A percentile compares a stretch with the other conserved stretches of the same genome.
These are phyloP conservation scores for Intubia oerlemansii DNA, from an alignment of 2,329 filamentous ascomycete species.

Conservation along the genomic window DNA sequence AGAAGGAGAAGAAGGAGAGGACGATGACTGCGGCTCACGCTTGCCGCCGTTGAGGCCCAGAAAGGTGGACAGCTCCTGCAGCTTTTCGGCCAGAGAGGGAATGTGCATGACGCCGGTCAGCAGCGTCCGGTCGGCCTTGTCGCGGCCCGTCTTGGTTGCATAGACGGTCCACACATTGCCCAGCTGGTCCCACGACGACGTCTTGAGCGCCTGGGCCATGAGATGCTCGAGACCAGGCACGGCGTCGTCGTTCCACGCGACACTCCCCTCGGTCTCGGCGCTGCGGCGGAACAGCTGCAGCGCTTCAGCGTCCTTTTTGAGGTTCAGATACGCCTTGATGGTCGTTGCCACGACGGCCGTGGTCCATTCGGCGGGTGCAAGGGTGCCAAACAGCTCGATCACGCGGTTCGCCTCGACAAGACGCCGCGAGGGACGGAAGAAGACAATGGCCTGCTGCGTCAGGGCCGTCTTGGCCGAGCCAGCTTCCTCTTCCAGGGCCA, in stretches of 20 bases:
- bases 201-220: conserved; percentile 18
- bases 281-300: conserved; percentile 19
- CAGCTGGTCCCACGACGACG: conserved; percentile 15
- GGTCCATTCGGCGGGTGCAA: conserved; percentile 18
- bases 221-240: conserved; percentile 21
- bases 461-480: conserved; percentile 12
- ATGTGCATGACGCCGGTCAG: conserved; percentile 15
- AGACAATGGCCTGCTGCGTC: conserved; percentile 15
- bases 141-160: conserved; percentile 1
- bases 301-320: conserved; percentile 18
- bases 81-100: not conserved
- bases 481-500: too few species aligned
- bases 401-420: conserved; percentile 23
- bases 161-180: conserved; percentile 18
- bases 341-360: conserved; percentile 18
- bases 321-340: conserved; percentile 19
- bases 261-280: conserved; percentile 2
- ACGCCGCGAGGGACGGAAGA: conserved; percentile 21
- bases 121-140: not conserved
- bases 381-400: conserved; percentile 20
- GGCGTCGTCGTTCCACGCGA: not conserved
- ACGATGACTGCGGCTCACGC: too few species aligned
- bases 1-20: not conserved
- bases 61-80: not conserved
- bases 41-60: not conserved